Conservation (phyloP, 2,329 filamentous ascomycete genomes). For the Trichoderma oligosporum region DNA sequence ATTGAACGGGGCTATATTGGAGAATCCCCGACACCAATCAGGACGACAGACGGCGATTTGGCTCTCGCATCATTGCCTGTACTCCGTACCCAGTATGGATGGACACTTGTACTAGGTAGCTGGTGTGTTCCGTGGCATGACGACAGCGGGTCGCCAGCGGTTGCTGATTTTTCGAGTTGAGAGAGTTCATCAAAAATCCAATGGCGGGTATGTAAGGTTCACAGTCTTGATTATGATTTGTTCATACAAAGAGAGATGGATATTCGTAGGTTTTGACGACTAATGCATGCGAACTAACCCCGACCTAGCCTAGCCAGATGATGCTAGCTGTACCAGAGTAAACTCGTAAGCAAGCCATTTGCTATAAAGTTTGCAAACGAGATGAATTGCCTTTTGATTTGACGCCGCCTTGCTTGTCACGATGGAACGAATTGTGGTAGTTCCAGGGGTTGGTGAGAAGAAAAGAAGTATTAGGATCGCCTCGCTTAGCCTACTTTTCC, state of each 20-base stretch:
- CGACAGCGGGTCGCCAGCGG: background rate
- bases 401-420: background rate
- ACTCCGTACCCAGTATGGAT: background rate
- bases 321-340: too few species aligned
- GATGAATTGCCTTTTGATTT: background rate
- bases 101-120: too few species aligned
- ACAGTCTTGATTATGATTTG: too few species aligned
- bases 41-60: background rate
- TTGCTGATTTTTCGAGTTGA: background rate
- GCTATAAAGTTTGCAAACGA: background rate
- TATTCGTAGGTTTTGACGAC: too few species aligned
- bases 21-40: constrained; percentile 10
- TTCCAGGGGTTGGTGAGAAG: background rate
- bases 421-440: background rate
- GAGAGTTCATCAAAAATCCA: too few species aligned
- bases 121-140: background rate
- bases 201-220: too few species aligned
- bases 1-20: constrained; percentile 10
- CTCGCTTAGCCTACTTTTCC: background rate
- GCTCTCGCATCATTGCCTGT: background rate
- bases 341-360: too few species aligned
- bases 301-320: too few species aligned
- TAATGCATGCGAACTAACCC: too few species aligned
- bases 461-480: background rate
- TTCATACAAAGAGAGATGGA: too few species aligned